Evolutionary conservation across 306 rosid genomes (phyloP).

Genomic region (Quercus rubra): DNA sequence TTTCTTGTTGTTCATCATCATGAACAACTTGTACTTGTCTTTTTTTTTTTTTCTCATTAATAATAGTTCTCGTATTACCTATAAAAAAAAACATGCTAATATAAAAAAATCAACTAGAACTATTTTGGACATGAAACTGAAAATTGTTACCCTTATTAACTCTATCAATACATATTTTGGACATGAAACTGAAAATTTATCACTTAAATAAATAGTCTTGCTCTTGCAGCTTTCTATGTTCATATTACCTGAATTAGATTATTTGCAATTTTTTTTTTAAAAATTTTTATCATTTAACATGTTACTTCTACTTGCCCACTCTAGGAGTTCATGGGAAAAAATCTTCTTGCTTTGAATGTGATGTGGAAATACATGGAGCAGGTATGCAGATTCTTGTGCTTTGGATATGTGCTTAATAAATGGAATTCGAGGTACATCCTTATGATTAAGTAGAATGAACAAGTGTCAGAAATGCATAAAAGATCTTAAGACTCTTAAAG

Average conservation of each 20-base stretch:
- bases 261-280: not conserved
- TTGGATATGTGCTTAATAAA: not conserved
- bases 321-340: constrained; percentile 97
- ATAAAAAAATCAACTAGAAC: no score
- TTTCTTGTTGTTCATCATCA: no score
- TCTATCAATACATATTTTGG: no score
- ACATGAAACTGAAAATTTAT: no score
- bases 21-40: no score
- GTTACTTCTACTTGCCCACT: constrained; percentile 14
- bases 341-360: constrained; percentile 91
- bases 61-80: no score
- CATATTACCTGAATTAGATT: not conserved
- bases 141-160: no score
- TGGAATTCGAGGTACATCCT: not conserved
- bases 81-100: no score
- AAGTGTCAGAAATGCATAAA: not conserved
- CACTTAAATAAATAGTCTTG: no score
- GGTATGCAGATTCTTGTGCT: constrained; percentile 41
- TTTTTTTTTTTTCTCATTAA: no score
- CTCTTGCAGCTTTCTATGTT: not conserved
- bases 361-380: constrained; percentile 99
- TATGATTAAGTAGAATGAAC: not conserved
- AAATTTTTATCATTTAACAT: constrained; percentile 7
- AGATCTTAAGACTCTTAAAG: not conserved
- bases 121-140: no score